These are phyloP conservation scores for Xylariaceae sp. DNA, from an alignment of 2,329 filamentous ascomycete species.

Conservation along the genomic window DNA sequence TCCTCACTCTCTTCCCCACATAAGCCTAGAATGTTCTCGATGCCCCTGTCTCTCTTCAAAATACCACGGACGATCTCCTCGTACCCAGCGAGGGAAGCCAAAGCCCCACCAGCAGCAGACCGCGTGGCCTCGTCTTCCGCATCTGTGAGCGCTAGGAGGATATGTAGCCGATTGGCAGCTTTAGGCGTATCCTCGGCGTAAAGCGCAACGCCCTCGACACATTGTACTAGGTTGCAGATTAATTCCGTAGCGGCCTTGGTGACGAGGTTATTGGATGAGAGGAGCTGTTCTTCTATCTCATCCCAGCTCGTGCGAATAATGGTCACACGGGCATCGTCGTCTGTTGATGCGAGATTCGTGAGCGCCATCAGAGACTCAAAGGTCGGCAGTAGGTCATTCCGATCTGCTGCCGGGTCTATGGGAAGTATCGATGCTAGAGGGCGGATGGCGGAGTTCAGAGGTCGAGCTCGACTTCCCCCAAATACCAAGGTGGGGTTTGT, in stretches of 20 bases:
- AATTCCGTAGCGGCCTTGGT: slow-evolving; percentile 83
- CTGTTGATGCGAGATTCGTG: slow-evolving; percentile 85
- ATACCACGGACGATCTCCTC: slow-evolving; percentile 71
- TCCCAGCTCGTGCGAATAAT: slow-evolving; percentile 74
- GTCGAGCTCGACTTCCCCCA: slow-evolving; percentile 66
- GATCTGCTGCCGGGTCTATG: slow-evolving; percentile 57
- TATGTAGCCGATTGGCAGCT: slow-evolving; percentile 71
- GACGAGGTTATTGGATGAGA: slow-evolving; percentile 71
- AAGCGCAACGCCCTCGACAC: slow-evolving; percentile 60
- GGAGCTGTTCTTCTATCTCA: slow-evolving; percentile 76
- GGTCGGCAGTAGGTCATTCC: slow-evolving; percentile 76
- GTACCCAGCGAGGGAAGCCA: slow-evolving; percentile 79
- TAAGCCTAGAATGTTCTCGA: slow-evolving; percentile 74
- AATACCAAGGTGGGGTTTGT: slow-evolving; percentile 84
- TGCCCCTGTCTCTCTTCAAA: slow-evolving; percentile 65
- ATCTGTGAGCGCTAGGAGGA: slow-evolving; percentile 83
- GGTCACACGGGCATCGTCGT: slow-evolving; percentile 59
- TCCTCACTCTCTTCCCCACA: slow-evolving; percentile 71
- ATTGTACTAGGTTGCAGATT: slow-evolving; percentile 82
- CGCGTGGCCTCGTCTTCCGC: slow-evolving; percentile 76
- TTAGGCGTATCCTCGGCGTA: slow-evolving; percentile 66
- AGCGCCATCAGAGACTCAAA: slow-evolving; percentile 90
- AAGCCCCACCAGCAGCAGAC: slow-evolving; percentile 78
- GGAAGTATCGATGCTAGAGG: slow-evolving; percentile 73
- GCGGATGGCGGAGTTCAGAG: slow-evolving; percentile 75